These are phyloP conservation scores for Lanzia echinophila DNA, from an alignment of 2,329 filamentous ascomycete species.

Conservation along the genomic window DNA sequence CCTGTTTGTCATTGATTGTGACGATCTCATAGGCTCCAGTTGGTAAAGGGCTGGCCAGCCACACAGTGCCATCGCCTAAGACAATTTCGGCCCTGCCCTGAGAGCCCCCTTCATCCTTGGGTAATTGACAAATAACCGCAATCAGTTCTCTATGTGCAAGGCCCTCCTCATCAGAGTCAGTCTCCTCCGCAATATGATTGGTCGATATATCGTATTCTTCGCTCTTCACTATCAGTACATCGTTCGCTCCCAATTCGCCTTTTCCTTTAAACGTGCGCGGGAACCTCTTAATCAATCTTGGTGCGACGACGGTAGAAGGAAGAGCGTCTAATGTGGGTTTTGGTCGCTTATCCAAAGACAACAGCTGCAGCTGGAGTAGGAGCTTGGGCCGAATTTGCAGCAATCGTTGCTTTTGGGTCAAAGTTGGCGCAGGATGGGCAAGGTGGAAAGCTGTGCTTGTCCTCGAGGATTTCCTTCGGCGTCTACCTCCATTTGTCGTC, in stretches of 20 bases:
- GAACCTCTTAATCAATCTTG: slow-evolving; percentile 52
- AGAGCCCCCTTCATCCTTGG: slow-evolving; percentile 43
- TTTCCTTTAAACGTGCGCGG: slow-evolving; percentile 58
- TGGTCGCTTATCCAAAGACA: slow-evolving; percentile 54
- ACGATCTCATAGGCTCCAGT: slow-evolving; percentile 62
- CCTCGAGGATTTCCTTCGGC: slow-evolving; percentile 41
- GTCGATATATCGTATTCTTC: slow-evolving; percentile 51
- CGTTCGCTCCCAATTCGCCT: slow-evolving; percentile 58
- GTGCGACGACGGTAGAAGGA: slow-evolving; percentile 57
- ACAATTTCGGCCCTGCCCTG: slow-evolving; percentile 50
- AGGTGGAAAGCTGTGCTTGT: slow-evolving; percentile 59
- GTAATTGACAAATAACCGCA: slow-evolving; percentile 60
- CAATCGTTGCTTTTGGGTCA: slow-evolving; percentile 48
- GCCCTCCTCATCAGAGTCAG: slow-evolving; percentile 45
- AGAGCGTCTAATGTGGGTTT: slow-evolving; percentile 68
- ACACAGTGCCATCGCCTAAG: slow-evolving; percentile 55
- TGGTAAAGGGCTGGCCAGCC: slow-evolving; percentile 45
- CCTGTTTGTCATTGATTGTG: slow-evolving; percentile 45
- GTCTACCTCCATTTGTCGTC: slow-evolving; percentile 24
- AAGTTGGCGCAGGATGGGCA: slow-evolving; percentile 58
- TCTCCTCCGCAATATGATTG: slow-evolving; percentile 44
- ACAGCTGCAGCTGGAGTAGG: slow-evolving; percentile 63
- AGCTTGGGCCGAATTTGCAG: slow-evolving; percentile 61
- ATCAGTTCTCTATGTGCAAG: slow-evolving; percentile 50
- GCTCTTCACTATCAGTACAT: slow-evolving; percentile 64